Conservation (phyloP, 2,329 filamentous ascomycete species). For the Tolypocladium guangdongense region DNA sequence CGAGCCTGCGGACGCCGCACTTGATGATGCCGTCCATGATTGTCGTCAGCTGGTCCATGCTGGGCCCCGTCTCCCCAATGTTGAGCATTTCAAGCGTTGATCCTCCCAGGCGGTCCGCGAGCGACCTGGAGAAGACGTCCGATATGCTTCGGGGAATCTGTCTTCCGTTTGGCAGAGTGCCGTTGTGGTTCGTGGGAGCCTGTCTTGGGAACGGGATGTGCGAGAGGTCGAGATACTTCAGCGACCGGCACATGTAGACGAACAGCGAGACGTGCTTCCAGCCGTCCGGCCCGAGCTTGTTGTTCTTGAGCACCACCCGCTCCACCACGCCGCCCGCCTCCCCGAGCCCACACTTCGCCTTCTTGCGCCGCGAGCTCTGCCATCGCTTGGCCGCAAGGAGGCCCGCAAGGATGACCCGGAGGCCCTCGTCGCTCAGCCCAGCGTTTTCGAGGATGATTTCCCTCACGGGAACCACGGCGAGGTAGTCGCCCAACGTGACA, state of each 20-base stretch:
- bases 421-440: constrained; percentile 73
- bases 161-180: constrained; percentile 19
- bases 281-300: constrained; percentile 75
- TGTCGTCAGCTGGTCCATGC: constrained; percentile 56
- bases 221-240: constrained; percentile 80
- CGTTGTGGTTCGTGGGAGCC: constrained; percentile 16
- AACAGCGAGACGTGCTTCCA: constrained; percentile 91
- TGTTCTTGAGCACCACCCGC: constrained; percentile 80
- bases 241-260: constrained; percentile 75
- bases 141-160: constrained; percentile 24
- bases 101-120: constrained; percentile 68
- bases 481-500: constrained; percentile 80
- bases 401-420: constrained; percentile 77
- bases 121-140: constrained; percentile 62
- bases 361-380: constrained; percentile 38
- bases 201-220: constrained; percentile 64
- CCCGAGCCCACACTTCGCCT: constrained; percentile 28
- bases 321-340: constrained; percentile 66
- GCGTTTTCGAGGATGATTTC: constrained; percentile 82
- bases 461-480: constrained; percentile 84
- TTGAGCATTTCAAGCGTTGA: constrained; percentile 71
- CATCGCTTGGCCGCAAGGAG: constrained; percentile 68
- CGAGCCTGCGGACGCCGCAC: constrained; percentile 67
- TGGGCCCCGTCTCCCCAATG: constrained; percentile 68
- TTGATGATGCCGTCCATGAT: constrained; percentile 76